Evolutionary conservation across 1,284 basidiomycete species (phyloP).

Genomic region (Lentinus polychrous): DNA sequence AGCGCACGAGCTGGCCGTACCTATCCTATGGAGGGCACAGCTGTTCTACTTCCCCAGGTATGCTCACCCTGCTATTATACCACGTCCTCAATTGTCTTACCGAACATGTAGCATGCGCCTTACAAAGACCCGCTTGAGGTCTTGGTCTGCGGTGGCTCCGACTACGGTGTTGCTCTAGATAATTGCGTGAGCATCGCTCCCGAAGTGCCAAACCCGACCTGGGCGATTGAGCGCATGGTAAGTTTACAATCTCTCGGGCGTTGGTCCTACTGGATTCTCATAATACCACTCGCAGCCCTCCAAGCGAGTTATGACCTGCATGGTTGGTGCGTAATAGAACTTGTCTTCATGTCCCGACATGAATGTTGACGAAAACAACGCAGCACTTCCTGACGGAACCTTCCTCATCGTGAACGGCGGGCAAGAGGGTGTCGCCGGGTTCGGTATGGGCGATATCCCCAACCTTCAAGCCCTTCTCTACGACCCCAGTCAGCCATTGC

Average conservation of each 20-base stretch:
- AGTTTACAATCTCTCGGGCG: slow-evolving; percentile 14
- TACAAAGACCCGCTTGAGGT: slow-evolving; percentile 65
- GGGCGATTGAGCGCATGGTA: slow-evolving; percentile 72
- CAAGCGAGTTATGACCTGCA: slow-evolving; percentile 68
- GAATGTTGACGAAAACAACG: not conserved
- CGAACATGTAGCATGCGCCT: slow-evolving; percentile 34
- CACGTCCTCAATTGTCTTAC: not conserved
- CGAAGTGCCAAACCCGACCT: slow-evolving; percentile 48
- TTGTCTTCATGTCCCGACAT: not conserved
- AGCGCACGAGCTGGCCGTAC: slow-evolving; percentile 69
- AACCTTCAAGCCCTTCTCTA: slow-evolving; percentile 63
- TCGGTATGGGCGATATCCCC: slow-evolving; percentile 59
- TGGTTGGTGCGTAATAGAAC: slow-evolving; percentile 35
- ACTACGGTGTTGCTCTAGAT: slow-evolving; percentile 48
- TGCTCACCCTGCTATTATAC: not conserved
- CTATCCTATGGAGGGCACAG: slow-evolving; percentile 71
- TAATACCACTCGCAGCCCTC: slow-evolving; percentile 61
- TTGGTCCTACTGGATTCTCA: not conserved
- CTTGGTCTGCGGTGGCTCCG: slow-evolving; percentile 73
- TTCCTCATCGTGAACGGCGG: slow-evolving; percentile 69
- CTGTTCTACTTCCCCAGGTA: slow-evolving; percentile 57
- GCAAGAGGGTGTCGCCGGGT: slow-evolving; percentile 63
- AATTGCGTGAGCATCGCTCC: slow-evolving; percentile 65
- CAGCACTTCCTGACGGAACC: slow-evolving; percentile 54
- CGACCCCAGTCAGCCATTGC: slow-evolving; percentile 52